Conservation (phyloP, 805 yeast species). For the Lipomyces orientalis region DNA sequence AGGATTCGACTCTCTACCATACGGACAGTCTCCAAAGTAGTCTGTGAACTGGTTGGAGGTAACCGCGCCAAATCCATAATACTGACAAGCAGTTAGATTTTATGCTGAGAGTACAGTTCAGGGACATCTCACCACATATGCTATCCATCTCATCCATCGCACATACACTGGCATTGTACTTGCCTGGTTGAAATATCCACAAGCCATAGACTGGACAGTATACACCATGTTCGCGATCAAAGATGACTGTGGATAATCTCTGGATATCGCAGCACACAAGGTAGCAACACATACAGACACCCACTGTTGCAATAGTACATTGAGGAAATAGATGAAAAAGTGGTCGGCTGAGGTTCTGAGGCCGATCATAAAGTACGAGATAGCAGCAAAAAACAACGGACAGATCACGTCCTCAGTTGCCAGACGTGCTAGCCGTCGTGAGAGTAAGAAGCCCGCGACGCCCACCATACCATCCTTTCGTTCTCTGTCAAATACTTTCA, state of each 20-base stretch:
- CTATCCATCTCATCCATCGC: conserved; percentile 78
- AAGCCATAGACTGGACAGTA: conserved; percentile 75
- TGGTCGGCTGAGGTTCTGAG: conserved; percentile 54
- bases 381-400: conserved; percentile 61
- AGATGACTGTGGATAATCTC: conserved; percentile 67
- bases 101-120: no score
- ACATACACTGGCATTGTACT: conserved; percentile 81
- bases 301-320: conserved; percentile 61
- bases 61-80: conserved; percentile 78
- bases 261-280: conserved; percentile 57
- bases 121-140: conserved; percentile 53
- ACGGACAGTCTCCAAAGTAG: conserved; percentile 64
- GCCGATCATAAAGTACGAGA: conserved; percentile 81
- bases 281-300: conserved; percentile 63
- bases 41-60: conserved; percentile 68
- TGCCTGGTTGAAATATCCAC: conserved; percentile 81
- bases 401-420: conserved; percentile 72
- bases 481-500: conserved; percentile 67
- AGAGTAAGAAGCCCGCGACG: conserved; percentile 67
- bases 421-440: conserved; percentile 69
- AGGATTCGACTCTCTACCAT: conserved; percentile 42
- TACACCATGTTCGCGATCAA: conserved; percentile 66
- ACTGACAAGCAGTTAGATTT: conserved; percentile 42
- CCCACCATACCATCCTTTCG: conserved; percentile 71
- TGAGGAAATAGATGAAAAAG: conserved; percentile 69